Evolutionary conservation across 2,329 filamentous ascomycete species (phyloP).

Genomic region (Exophiala sp.): DNA sequence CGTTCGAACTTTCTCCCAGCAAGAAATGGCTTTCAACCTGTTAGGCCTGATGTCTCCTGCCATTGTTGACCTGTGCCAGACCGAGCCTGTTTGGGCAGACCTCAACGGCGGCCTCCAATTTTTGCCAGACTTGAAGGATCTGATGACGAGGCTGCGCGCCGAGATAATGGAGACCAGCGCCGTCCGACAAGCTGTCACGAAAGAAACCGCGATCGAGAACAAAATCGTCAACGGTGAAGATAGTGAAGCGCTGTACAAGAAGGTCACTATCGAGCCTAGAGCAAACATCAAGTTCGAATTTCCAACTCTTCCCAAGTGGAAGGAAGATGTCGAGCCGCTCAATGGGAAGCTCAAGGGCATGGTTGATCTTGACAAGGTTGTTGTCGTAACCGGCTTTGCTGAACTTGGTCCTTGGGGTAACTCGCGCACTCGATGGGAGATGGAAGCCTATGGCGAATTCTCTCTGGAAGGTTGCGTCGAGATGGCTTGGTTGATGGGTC

Average conservation of each 20-base stretch:
- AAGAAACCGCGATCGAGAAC: conserved; percentile 94
- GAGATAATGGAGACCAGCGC: conserved; percentile 95
- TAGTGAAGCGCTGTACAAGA: conserved; percentile 90
- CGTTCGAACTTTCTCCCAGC: conserved; percentile 96
- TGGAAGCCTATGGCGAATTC: conserved; percentile 96
- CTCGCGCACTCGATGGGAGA: conserved; percentile 96
- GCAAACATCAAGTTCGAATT: conserved; percentile 99
- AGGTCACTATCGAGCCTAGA: conserved; percentile 85
- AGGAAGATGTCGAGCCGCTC: conserved; percentile 82
- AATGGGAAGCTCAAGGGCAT: conserved; percentile 89
- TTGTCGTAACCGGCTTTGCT: conserved; percentile 94
- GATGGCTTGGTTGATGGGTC: conserved; percentile 99
- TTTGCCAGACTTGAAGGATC: conserved; percentile 88
- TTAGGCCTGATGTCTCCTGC: conserved; percentile 91
- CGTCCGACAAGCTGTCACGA: conserved; percentile 86
- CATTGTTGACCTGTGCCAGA: conserved; percentile 92
- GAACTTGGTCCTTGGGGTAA: conserved; percentile 99
- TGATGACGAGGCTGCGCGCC: conserved; percentile 90
- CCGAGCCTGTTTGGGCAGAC: conserved; percentile 93
- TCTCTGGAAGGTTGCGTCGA: conserved; percentile 96
- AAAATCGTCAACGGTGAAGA: conserved; percentile 94
- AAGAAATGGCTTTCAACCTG: conserved; percentile 99
- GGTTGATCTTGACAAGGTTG: conserved; percentile 97
- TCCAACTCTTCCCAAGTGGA: conserved; percentile 85
- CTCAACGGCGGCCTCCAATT: conserved; percentile 97